A percentile compares a stretch with the other conserved stretches of the same genome.
Conservation (phyloP, 345 rosid genomes). For the Melastoma malabathricum region DNA sequence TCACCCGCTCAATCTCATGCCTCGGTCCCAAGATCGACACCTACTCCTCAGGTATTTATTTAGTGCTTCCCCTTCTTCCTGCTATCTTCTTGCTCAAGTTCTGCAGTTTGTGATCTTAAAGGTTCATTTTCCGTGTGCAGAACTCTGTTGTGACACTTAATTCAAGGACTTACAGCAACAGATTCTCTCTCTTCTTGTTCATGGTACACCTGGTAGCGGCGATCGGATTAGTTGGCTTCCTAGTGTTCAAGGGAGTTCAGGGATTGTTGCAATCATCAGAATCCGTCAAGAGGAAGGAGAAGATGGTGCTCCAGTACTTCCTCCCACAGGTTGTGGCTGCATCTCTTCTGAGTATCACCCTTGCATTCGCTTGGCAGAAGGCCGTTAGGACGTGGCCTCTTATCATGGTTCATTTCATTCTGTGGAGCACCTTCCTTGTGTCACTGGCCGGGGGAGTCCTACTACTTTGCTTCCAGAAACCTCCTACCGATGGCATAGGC, state of each 20-base stretch:
- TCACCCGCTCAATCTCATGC: slow-evolving; percentile 9
- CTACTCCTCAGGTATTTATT: slow-evolving; percentile 52
- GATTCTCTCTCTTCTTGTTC: slow-evolving; percentile 51
- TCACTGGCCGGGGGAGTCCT: slow-evolving; percentile 79
- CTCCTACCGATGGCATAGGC: slow-evolving; percentile 76
- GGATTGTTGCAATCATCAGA: slow-evolving; percentile 53
- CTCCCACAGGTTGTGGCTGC: slow-evolving; percentile 93
- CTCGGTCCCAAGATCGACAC: slow-evolving; percentile 62
- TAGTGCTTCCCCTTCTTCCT: background rate
- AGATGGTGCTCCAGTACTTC: slow-evolving; percentile 31
- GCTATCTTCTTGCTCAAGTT: background rate
- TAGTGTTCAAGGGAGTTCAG: slow-evolving; percentile 76
- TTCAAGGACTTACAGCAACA: slow-evolving; percentile 79
- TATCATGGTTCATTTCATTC: slow-evolving; percentile 74
- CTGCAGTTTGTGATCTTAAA: no score
- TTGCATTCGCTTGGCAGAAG: slow-evolving; percentile 82
- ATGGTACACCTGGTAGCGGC: slow-evolving; percentile 50
- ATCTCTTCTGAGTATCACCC: slow-evolving; percentile 62
- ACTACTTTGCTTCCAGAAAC: slow-evolving; percentile 76
- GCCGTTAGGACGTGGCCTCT: slow-evolving; percentile 64
- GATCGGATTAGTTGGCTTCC: slow-evolving; percentile 60
- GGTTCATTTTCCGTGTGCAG: slow-evolving; percentile 15
- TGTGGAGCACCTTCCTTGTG: slow-evolving; percentile 66
- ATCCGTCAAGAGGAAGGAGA: slow-evolving; percentile 36
- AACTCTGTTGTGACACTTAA: slow-evolving; percentile 51